Evolutionary conservation across 202 grass and related monocot genomes (phyloP).

Genomic region (Saccharum hybrid): DNA sequence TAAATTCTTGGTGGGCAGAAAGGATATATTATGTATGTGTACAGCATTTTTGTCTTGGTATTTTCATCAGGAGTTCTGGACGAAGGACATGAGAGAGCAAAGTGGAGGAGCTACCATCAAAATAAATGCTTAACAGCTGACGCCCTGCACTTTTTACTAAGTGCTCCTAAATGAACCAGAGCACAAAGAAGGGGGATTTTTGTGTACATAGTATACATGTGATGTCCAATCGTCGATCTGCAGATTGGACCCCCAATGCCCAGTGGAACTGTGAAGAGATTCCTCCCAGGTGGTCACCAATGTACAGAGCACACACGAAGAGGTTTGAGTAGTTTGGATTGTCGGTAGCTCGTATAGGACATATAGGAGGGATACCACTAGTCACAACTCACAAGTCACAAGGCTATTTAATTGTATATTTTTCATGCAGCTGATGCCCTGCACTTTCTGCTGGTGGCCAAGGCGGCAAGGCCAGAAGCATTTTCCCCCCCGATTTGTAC

Average conservation of each 20-base stretch:
- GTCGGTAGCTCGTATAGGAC: conserved; percentile 38
- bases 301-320: conserved; percentile 44
- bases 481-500: conserved; percentile 35
- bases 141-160: conserved; percentile 2
- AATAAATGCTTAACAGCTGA: conserved; percentile 5
- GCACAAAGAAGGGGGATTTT: conserved; percentile 25
- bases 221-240: conserved; percentile 7
- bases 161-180: conserved; percentile 28
- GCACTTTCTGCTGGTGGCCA: conserved; percentile 29
- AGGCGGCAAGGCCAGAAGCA: conserved; percentile 44
- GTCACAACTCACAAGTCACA: conserved; percentile 32
- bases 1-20: conserved; percentile 40
- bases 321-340: conserved; percentile 39
- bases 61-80: conserved; percentile 36
- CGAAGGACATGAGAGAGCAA: conserved; percentile 27
- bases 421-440: conserved; percentile 38
- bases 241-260: background rate
- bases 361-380: conserved; percentile 42
- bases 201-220: conserved; percentile 21
- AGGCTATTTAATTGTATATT: conserved; percentile 56
- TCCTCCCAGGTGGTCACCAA: conserved; percentile 28
- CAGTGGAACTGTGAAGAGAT: conserved; percentile 26
- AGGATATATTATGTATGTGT: conserved; percentile 42
- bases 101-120: conserved; percentile 1
- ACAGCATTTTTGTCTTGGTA: conserved; percentile 57